A percentile compares a stretch with the other conserved stretches of the same genome.
phyloP scores from a whole-genome alignment of 2,329 filamentous ascomycete genomes.

The Xylaria sp. region DNA sequence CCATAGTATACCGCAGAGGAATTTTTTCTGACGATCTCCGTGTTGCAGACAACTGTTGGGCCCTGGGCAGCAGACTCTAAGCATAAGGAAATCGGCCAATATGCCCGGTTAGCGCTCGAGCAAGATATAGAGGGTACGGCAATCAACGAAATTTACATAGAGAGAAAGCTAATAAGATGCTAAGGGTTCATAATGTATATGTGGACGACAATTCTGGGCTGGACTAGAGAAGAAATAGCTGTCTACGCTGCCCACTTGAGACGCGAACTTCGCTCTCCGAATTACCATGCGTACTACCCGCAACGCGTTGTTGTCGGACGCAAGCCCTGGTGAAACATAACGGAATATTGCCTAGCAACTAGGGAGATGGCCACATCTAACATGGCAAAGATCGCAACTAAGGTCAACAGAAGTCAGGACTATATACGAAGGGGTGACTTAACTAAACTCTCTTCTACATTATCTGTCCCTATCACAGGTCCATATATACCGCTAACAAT shows the following conservation, averaged over 20 bases:
- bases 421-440: not conserved
- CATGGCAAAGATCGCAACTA: not conserved
- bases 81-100: constrained; percentile 52
- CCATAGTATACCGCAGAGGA: not conserved
- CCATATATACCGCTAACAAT: not conserved
- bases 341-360: not conserved
- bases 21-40: not conserved
- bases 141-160: not conserved
- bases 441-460: not conserved
- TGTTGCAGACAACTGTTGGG: constrained; percentile 50
- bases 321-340: constrained; percentile 39
- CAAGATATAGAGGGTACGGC: constrained; percentile 49
- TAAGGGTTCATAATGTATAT: constrained; percentile 45
- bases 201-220: constrained; percentile 44
- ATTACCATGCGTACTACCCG: constrained; percentile 43
- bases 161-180: constrained; percentile 6
- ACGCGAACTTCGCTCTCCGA: constrained; percentile 42
- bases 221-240: constrained; percentile 45
- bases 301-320: constrained; percentile 43
- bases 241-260: constrained; percentile 47
- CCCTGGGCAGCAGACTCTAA: constrained; percentile 54
- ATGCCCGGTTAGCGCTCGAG: constrained; percentile 46
- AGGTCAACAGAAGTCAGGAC: not conserved
- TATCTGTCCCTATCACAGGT: not conserved
- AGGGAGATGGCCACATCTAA: not conserved